Base-by-base conservation (phyloP, 352 stramenopile genomes). In the Globisporangium camurandrum region DNA sequence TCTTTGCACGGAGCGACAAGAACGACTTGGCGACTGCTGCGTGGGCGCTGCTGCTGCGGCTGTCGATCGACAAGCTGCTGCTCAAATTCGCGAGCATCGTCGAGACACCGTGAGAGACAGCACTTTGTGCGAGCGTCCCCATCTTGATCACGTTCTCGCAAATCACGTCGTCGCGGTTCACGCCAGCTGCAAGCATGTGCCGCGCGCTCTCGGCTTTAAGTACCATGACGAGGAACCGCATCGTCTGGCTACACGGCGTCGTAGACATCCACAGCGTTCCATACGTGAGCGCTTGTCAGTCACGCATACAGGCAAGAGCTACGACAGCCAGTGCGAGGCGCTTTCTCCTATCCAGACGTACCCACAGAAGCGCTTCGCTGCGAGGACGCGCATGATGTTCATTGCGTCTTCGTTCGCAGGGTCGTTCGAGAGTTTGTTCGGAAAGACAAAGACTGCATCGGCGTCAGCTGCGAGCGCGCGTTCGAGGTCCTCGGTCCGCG, bases 141-240 rank as follows among this genome's bases (percentile, higher is more conserved):
- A 94, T 92, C 41, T 93, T 93, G 51, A 95, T 87, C 24, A 88
- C 73, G 51, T 95, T 88, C 41, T 95, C 78, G 39, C 86, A 95
- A 33, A 95, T 76, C 30, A 95, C 70, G 27, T 91, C 75, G 51
- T 95, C 76, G 3, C 73, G 61, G 37, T 75, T 67, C n/a, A 93
- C 71, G 12, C 79, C 81, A 14, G 79, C 74, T 22, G 86, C 75
- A 20, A 88, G 58, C 80, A 89, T 88, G 56, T 94, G 80, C 7
- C 83, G 66, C 16, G 75, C 68, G 53, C 67, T 90, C 55, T 89
- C 80, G 44, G 73, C 78, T 47, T 82, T 78, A 19, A 90, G 54
- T 1, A 93, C 69, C 62, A 93, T 83, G 17, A 88, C 75, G 7
- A 89, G 57, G 56, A 86, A 88, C 1, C 79, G 77, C 23, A 86